Base-by-base conservation (phyloP, 805 yeast genomes). In the Candida succiphila region DNA sequence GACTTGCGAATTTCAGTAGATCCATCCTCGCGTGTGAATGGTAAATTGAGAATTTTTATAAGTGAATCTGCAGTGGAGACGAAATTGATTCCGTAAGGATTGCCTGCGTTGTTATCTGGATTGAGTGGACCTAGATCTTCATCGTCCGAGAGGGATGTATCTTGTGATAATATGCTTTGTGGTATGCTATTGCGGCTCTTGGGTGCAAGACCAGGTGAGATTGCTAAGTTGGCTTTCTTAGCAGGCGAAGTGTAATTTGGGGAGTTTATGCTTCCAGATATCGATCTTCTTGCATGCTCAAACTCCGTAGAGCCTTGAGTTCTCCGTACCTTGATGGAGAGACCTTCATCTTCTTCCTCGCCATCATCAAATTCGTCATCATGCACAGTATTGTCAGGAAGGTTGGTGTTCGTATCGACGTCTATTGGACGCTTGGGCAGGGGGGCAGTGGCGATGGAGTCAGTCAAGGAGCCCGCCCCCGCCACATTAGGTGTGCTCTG, bases 11-110 rank as follows among this genome's bases (percentile, higher is more conserved):
- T 43, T 33, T 39, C 45, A 25, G 33, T 31, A 7, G 38, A 36
- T 2, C 44, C 46, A 29, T 41, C 34, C 27, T 43, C 32, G 18
- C 38, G 33, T 1, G 46, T 43, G 5, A 34, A 33, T 9, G 46
- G 45, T 22, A 43, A 32, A 26, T 43, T 41, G 17, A 43, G 33
- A 5, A 43, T 41, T 23, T 39, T 43, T 12, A 39, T 35, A 5
- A 43, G 29, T 7, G 46, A 41, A 18, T 43, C 46, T 24, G 38
- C 37, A 13, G 46, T 43, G 7, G 42, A 34, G 3, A 43, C 45
- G 29, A 43, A 43, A 27, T 29, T 36, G 7, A 40, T 28, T 23
- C 30, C 21, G 9, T 12, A 22, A 5, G 32, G 27, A 15, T 38
- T 37, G 8, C 32, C 33, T 30, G 27, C 20, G 23, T 37, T 37